Evolutionary conservation across 2,329 filamentous ascomycete species (phyloP).

Genomic region (Ceratocystis cacaofunesta): DNA sequence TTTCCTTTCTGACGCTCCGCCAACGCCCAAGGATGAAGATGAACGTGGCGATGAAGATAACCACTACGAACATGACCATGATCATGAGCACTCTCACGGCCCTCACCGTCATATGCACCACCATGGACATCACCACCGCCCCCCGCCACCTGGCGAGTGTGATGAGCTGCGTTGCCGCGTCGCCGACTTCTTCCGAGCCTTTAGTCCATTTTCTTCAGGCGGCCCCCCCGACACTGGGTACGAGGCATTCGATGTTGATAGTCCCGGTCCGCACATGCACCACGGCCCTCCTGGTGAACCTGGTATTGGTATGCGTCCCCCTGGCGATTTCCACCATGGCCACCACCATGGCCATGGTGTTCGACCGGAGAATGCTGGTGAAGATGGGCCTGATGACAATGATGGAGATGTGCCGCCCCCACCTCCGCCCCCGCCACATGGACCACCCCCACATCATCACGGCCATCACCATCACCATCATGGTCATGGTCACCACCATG

Average conservation of each 20-base stretch:
- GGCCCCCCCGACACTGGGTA: background rate
- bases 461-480: background rate
- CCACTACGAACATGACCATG: background rate
- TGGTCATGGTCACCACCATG: background rate
- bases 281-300: constrained; percentile 10
- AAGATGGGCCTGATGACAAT: background rate
- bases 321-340: constrained; percentile 8
- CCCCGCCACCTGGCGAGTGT: background rate
- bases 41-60: background rate
- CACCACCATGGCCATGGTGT: background rate
- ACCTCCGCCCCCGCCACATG: background rate
- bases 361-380: background rate
- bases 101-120: background rate
- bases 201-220: background rate
- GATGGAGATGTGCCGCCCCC: background rate
- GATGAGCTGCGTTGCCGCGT: background rate
- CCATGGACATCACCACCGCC: background rate
- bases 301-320: constrained; percentile 13
- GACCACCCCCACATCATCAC: constrained; percentile 1
- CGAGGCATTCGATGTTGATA: background rate
- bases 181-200: background rate
- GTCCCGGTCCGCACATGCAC: constrained; percentile 9
- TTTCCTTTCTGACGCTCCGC: constrained; percentile 11
- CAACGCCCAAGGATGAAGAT: background rate
- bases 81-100: background rate